These are phyloP conservation scores for Hanseniaspora occidentalis DNA, from an alignment of 805 yeast species.

Conservation along the genomic window DNA sequence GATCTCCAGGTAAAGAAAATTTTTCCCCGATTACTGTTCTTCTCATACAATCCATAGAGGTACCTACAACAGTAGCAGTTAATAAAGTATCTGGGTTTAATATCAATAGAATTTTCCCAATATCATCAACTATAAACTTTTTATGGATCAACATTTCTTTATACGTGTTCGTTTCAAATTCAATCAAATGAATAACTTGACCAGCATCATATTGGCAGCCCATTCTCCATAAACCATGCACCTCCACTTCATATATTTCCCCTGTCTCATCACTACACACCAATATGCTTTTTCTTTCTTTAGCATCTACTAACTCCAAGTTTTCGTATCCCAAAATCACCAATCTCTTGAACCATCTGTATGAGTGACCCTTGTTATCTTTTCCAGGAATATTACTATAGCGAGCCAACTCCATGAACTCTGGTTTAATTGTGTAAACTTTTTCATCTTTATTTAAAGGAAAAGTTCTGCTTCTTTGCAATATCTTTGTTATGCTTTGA, in stretches of 20 bases:
- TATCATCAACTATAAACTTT: constrained; percentile 34
- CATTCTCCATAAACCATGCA: constrained; percentile 35
- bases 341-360: constrained; percentile 18
- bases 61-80: constrained; percentile 73
- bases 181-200: constrained; percentile 53
- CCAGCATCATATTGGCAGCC: constrained; percentile 27
- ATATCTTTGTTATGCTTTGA: neutral
- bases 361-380: constrained; percentile 24
- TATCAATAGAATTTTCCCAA: constrained; percentile 48
- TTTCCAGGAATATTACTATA: constrained; percentile 31
- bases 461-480: neutral
- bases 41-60: constrained; percentile 35
- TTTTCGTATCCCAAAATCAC: constrained; percentile 14
- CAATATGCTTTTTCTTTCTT: constrained; percentile 37
- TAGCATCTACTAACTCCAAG: constrained; percentile 13
- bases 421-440: neutral
- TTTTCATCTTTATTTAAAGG: neutral
- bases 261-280: constrained; percentile 33
- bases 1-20: constrained; percentile 37
- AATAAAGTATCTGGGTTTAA: constrained; percentile 76
- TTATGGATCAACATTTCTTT: neutral
- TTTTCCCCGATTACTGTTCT: constrained; percentile 5
- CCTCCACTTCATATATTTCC: constrained; percentile 35
- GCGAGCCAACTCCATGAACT: neutral
- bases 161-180: constrained; percentile 24